These are phyloP conservation scores for Peronospora belbahrii DNA, from an alignment of 352 stramenopile species.

Conservation along the genomic window DNA sequence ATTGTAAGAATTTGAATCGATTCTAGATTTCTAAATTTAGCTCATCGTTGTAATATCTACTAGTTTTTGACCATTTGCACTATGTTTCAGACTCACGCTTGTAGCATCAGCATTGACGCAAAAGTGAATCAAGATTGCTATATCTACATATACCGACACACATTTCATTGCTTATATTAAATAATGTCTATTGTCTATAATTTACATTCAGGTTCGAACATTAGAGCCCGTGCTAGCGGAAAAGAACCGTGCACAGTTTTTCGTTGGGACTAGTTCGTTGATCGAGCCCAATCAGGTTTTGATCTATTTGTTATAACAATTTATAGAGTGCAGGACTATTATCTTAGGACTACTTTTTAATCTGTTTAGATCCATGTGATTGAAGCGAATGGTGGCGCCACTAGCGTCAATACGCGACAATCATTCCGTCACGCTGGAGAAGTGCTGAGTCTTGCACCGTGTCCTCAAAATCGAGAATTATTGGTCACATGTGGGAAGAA, in stretches of 20 bases:
- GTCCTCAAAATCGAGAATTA: constrained; percentile 38
- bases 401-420: constrained; percentile 31
- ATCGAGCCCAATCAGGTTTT: constrained; percentile 61
- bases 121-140: too few relatives aligned
- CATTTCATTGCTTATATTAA: too few relatives aligned
- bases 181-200: background rate
- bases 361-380: constrained; percentile 42
- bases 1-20: too few relatives aligned
- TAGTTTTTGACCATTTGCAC: too few relatives aligned
- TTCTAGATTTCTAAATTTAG: too few relatives aligned
- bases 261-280: constrained; percentile 56
- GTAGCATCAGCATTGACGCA: too few relatives aligned
- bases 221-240: constrained; percentile 61
- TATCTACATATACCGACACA: background rate
- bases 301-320: background rate
- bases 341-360: background rate
- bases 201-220: constrained; percentile 36
- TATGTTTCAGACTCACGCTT: too few relatives aligned
- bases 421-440: constrained; percentile 41
- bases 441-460: constrained; percentile 43
- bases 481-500: constrained; percentile 56
- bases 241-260: constrained; percentile 54
- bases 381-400: constrained; percentile 40
- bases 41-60: too few relatives aligned
- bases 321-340: constrained; percentile 7